A percentile compares a stretch with the other conserved stretches of the same genome.
Evolutionary conservation across 768 basidiomycete species (phyloP).

Genomic region (Trametes gibbosa): DNA sequence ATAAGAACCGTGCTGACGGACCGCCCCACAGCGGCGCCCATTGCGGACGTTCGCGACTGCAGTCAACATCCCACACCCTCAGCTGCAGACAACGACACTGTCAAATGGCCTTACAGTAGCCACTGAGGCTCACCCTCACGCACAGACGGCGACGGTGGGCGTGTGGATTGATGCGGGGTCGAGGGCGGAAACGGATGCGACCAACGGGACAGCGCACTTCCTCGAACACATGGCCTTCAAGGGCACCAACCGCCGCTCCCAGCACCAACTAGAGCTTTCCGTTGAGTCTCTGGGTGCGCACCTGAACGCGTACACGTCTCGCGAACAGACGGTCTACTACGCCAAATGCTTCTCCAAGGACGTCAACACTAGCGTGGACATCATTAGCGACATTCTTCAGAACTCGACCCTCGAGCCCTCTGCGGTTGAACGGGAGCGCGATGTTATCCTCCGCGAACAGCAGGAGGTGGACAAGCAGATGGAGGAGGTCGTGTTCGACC

Average conservation of each 20-base stretch:
- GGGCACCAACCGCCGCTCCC: conserved; percentile 85
- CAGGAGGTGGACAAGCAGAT: conserved; percentile 99
- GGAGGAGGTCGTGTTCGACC: conserved; percentile 98
- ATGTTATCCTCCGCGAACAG: conserved; percentile 95
- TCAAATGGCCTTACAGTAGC: conserved; percentile 95
- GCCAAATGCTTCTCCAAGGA: conserved; percentile 98
- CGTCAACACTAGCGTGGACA: conserved; percentile 86
- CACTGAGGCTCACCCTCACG: conserved; percentile 84
- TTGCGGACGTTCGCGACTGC: conserved; percentile 76
- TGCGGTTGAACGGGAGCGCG: conserved; percentile 93
- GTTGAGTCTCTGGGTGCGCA: conserved; percentile 98
- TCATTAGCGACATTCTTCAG: conserved; percentile 97
- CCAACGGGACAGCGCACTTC: conserved; percentile 97
- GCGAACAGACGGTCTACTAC: conserved; percentile 99
- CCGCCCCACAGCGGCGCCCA: conserved; percentile 36
- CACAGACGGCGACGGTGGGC: conserved; percentile 97
- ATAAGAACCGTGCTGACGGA: neutral
- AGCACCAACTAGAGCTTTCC: conserved; percentile 91
- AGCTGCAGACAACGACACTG: conserved; percentile 89
- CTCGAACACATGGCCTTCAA: conserved; percentile 99
- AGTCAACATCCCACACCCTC: conserved; percentile 61
- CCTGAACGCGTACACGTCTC: conserved; percentile 96
- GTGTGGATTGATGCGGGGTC: conserved; percentile 99
- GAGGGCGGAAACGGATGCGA: conserved; percentile 92
- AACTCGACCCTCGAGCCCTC: conserved; percentile 87